Evolutionary conservation across 1,139 yeast species (phyloP).

Genomic region (Meyerozyma carpophila): DNA sequence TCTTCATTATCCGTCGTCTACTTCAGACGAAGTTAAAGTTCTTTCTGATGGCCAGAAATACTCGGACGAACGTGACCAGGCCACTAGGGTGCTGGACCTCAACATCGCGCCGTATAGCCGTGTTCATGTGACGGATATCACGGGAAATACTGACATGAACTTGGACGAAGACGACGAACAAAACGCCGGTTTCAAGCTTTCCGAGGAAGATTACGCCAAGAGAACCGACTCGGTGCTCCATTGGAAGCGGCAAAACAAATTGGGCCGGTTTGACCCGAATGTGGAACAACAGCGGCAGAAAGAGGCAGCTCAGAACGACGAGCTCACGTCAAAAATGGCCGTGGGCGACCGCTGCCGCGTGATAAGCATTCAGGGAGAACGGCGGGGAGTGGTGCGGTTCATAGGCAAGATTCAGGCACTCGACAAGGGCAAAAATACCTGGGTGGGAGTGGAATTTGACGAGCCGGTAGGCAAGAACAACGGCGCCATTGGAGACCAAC

Average conservation of each 20-base stretch:
- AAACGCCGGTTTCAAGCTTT: slow-evolving; percentile 45
- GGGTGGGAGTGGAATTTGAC: slow-evolving; percentile 48
- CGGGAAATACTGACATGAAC: slow-evolving; percentile 45
- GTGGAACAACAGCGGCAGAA: slow-evolving; percentile 23
- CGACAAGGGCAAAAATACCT: slow-evolving; percentile 35
- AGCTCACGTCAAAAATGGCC: slow-evolving; percentile 18
- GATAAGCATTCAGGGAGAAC: slow-evolving; percentile 42
- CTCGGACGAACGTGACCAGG: slow-evolving; percentile 11
- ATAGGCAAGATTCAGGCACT: slow-evolving; percentile 64
- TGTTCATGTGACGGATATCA: slow-evolving; percentile 49
- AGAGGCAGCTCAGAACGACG: slow-evolving; percentile 18
- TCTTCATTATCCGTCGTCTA: slow-evolving; percentile 39
- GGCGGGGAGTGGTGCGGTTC: slow-evolving; percentile 64
- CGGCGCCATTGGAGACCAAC: slow-evolving; percentile 31
- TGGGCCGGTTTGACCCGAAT: slow-evolving; percentile 68
- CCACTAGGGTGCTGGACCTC: slow-evolving; percentile 14
- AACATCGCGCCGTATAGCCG: slow-evolving; percentile 34
- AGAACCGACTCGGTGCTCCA: slow-evolving; percentile 59
- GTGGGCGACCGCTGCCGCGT: slow-evolving; percentile 39
- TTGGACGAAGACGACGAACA: slow-evolving; percentile 29
- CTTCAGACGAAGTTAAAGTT: slow-evolving; percentile 29
- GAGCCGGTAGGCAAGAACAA: slow-evolving; percentile 46
- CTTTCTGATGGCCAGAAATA: slow-evolving; percentile 17
- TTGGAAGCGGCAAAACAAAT: slow-evolving; percentile 65
- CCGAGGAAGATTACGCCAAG: slow-evolving; percentile 63